phyloP scores from a whole-genome alignment of 192 early-diverging fungal species.

The Umbelopsis sp. region DNA sequence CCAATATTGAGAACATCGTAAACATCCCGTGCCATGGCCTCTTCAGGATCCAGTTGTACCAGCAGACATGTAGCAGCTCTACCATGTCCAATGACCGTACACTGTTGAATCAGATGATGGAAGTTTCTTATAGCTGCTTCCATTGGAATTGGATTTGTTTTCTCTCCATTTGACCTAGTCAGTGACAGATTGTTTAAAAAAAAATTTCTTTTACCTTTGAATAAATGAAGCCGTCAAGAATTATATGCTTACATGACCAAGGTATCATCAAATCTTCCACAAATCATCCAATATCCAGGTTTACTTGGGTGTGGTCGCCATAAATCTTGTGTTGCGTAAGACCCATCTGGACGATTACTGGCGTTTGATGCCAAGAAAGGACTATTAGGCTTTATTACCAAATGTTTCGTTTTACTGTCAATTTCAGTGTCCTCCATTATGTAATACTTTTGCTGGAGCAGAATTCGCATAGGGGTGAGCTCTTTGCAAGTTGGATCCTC shows the following conservation, averaged over 20 bases:
- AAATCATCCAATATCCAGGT: conserved; percentile 23
- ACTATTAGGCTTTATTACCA: conserved; percentile 1
- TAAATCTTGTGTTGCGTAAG: conserved; percentile 30
- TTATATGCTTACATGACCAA: conserved; percentile 15
- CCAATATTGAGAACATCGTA: not conserved
- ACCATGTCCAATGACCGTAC: conserved; percentile 21
- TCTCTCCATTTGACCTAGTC: conserved; percentile 37
- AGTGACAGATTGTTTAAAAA: not conserved
- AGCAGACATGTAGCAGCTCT: conserved; percentile 17
- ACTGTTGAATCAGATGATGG: conserved; percentile 18
- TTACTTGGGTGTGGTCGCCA: not conserved
- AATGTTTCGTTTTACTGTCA: conserved; percentile 2
- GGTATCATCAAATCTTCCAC: conserved; percentile 28
- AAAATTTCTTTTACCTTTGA: not conserved
- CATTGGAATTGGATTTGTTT: conserved; percentile 37
- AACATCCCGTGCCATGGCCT: not conserved
- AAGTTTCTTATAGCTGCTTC: conserved; percentile 13
- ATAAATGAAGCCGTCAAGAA: not conserved
- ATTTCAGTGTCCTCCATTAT: not conserved
- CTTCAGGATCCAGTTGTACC: not conserved
- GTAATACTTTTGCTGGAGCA: not conserved
- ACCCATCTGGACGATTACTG: conserved; percentile 22
- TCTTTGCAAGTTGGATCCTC: not conserved
- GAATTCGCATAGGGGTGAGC: not conserved
- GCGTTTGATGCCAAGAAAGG: conserved; percentile 20